phyloP scores from a whole-genome alignment of 176 grass and related monocot genomes.

The Themeda triandra region DNA sequence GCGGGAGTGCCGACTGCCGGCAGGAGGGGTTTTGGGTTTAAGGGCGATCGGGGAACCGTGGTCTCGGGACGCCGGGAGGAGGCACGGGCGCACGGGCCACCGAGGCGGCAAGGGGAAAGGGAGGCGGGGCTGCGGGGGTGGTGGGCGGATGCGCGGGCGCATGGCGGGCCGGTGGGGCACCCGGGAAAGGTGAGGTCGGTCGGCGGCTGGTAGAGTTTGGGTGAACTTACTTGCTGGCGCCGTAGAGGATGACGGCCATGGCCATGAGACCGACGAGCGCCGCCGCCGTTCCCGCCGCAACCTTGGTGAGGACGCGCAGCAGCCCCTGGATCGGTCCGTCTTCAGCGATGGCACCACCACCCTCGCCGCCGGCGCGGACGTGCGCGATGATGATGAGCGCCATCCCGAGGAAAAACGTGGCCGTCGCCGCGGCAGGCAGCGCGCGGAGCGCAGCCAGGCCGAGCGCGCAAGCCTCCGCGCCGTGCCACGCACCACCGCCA shows the following conservation, averaged over 20 bases:
- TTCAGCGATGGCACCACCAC: neutral
- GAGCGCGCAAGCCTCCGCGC: neutral
- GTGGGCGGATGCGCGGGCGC: neutral
- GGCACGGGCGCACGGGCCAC: no score
- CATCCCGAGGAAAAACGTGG: neutral
- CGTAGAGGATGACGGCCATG: neutral
- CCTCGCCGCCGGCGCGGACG: neutral
- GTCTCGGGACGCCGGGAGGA: no score
- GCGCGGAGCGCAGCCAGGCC: neutral
- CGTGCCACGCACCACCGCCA: neutral
- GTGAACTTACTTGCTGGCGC: neutral
- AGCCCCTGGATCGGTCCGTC: neutral
- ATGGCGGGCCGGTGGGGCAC: no score
- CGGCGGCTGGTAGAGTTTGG: no score
- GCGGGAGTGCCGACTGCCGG: no score
- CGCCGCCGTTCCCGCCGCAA: neutral
- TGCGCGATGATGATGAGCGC: neutral
- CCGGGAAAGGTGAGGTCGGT: neutral
- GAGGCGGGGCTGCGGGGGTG: neutral
- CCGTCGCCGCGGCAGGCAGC: neutral
- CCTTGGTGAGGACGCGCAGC: neutral
- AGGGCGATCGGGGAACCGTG: no score
- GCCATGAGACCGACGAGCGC: neutral
- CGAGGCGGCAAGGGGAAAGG: no score
- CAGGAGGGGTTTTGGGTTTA: no score